Percentiles rank a stretch among this genome's conserved stretches.
Evolutionary conservation across 805 yeast genomes (phyloP).

Genomic region (Candida coleopterorum): DNA sequence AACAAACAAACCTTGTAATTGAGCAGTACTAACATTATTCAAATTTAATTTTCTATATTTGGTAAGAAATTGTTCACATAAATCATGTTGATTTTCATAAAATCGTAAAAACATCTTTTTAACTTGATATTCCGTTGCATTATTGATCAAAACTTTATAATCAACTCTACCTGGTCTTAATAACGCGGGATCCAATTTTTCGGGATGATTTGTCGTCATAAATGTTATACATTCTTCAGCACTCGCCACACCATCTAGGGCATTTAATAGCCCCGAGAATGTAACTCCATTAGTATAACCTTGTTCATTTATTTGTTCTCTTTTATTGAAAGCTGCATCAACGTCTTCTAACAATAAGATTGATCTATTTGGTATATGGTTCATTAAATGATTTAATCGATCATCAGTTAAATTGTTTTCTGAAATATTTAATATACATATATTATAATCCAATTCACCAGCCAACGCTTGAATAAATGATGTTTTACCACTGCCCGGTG

Average conservation of each 20-base stretch:
- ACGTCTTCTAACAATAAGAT: conserved; percentile 84
- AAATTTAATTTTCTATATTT: conserved; percentile 44
- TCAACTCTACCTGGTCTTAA: conserved; percentile 95
- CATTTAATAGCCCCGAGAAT: conserved; percentile 88
- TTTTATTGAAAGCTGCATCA: conserved; percentile 89
- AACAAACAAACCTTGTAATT: conserved; percentile 91
- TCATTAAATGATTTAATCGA: conserved; percentile 89
- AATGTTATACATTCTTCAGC: conserved; percentile 95
- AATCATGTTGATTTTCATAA: conserved; percentile 57
- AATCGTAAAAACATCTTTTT: conserved; percentile 82
- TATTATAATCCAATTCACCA: conserved; percentile 92
- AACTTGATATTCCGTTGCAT: conserved; percentile 83
- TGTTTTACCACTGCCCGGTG: conserved; percentile 97
- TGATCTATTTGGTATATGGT: conserved; percentile 88
- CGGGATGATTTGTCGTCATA: conserved; percentile 98
- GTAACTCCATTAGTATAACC: conserved; percentile 89
- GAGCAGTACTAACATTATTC: conserved; percentile 75
- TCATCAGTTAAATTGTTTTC: conserved; percentile 94
- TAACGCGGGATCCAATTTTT: conserved; percentile 85
- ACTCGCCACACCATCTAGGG: conserved; percentile 95
- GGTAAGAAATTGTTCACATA: conserved; percentile 48
- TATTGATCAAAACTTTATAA: conserved; percentile 72
- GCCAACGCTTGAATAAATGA: conserved; percentile 95
- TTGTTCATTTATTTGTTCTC: conserved; percentile 70
- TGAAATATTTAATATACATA: conserved; percentile 85